phyloP scores from a whole-genome alignment of 306 rosid species.

The Psophocarpus tetragonolobus region DNA sequence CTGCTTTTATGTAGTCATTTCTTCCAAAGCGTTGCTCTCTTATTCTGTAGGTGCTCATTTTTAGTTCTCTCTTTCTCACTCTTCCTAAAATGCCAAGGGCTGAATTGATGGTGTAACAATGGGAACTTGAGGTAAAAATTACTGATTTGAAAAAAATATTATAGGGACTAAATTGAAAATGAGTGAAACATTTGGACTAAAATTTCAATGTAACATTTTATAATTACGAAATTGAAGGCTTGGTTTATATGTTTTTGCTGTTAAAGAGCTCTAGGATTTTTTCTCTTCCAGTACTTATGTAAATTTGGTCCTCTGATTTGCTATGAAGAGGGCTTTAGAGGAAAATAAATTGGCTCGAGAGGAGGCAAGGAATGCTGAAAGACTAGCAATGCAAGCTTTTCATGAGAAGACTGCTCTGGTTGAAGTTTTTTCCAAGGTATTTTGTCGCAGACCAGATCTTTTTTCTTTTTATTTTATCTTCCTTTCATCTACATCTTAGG shows the following conservation, averaged over 20 bases:
- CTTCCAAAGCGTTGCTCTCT: too few relatives aligned
- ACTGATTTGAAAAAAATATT: too few relatives aligned
- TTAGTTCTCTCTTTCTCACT: too few relatives aligned
- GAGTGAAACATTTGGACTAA: too few relatives aligned
- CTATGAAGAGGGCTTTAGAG: slow-evolving; percentile 77
- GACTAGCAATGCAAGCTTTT: slow-evolving; percentile 70
- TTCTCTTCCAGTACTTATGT: slow-evolving; percentile 19
- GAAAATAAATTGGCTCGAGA: slow-evolving; percentile 76
- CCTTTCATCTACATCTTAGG: neutral
- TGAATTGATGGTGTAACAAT: too few relatives aligned
- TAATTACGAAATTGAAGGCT: neutral
- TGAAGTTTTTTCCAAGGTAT: slow-evolving; percentile 83
- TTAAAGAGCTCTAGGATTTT: slow-evolving; percentile 7
- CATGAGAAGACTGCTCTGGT: slow-evolving; percentile 64
- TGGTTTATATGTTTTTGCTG: slow-evolving; percentile 17
- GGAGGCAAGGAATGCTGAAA: slow-evolving; percentile 71
- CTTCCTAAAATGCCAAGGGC: too few relatives aligned
- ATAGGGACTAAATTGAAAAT: too few relatives aligned
- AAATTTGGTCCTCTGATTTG: slow-evolving; percentile 23
- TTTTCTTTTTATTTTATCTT: neutral
- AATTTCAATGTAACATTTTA: neutral
- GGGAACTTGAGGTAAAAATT: too few relatives aligned
- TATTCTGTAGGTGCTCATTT: too few relatives aligned
- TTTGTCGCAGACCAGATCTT: neutral
- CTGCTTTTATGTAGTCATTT: too few relatives aligned